Evolutionary conservation across 208 protist species (phyloP).

Genomic region (Acanthamoeba healyi): DNA sequence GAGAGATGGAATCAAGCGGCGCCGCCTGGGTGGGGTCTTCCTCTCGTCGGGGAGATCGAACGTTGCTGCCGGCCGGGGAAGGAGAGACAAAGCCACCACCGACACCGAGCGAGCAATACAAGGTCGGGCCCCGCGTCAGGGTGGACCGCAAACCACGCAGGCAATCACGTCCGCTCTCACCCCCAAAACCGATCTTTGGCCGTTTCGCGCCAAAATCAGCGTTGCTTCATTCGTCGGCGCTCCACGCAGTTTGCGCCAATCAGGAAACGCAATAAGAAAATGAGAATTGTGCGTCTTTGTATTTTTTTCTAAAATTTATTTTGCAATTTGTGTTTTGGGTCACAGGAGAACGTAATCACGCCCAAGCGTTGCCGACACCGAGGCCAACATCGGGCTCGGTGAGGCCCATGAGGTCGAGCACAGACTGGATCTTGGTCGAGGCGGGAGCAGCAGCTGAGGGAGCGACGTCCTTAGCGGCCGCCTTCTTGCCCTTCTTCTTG

Average conservation of each 20-base stretch:
- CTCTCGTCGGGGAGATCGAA: background rate
- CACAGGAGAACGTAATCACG: background rate
- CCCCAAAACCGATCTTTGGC: background rate
- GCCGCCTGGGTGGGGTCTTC: slow-evolving; percentile 7
- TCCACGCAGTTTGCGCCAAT: too few relatives aligned
- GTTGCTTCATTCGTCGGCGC: too few relatives aligned
- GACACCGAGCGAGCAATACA: background rate
- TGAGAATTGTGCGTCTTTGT: too few relatives aligned
- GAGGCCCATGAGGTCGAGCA: slow-evolving; percentile 19
- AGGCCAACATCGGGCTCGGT: slow-evolving; percentile 13
- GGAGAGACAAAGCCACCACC: background rate
- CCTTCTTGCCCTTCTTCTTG: slow-evolving; percentile 23
- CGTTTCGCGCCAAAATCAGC: background rate
- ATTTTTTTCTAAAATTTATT: background rate
- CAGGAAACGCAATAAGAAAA: too few relatives aligned
- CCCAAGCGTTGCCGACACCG: slow-evolving; percentile 40
- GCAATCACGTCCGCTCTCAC: too few relatives aligned
- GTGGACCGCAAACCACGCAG: background rate
- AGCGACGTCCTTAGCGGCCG: background rate
- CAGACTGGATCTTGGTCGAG: background rate
- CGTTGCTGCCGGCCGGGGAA: background rate
- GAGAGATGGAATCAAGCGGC: background rate
- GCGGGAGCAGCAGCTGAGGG: background rate
- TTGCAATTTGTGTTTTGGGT: background rate
- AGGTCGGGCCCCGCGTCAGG: too few relatives aligned